Conservation (phyloP, 345 rosid species). For the Clarkia xantiana region DNA sequence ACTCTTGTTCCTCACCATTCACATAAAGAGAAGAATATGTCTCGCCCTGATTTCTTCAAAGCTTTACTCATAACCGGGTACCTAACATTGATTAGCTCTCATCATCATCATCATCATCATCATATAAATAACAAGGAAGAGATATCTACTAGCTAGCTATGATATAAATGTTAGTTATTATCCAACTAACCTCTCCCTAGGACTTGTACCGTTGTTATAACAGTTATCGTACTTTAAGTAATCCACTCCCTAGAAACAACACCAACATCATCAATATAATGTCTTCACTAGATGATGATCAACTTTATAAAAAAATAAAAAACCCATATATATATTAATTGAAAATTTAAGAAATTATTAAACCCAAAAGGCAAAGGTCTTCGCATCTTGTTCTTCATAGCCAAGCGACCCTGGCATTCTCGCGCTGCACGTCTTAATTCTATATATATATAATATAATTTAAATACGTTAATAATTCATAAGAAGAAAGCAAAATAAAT, state of each 20-base stretch:
- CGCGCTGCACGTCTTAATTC: constrained; percentile 26
- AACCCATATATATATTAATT: too few relatives aligned
- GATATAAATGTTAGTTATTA: not conserved
- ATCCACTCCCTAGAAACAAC: constrained; percentile 19
- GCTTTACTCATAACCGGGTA: constrained; percentile 16
- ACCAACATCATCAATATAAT: not conserved
- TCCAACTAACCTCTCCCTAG: constrained; percentile 13
- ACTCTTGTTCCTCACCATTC: too few relatives aligned
- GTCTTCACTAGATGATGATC: too few relatives aligned
- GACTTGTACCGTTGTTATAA: constrained; percentile 14
- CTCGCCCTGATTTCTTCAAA: too few relatives aligned
- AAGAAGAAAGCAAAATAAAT: not conserved
- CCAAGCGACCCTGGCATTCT: constrained; percentile 44
- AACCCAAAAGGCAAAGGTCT: constrained; percentile 42
- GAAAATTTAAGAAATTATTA: not conserved
- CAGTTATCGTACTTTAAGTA: constrained; percentile 32
- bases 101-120: too few relatives aligned
- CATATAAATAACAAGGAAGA: too few relatives aligned
- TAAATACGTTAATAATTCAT: not conserved
- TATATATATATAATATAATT: constrained; percentile 2
- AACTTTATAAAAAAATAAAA: too few relatives aligned
- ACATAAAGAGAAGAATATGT: too few relatives aligned
- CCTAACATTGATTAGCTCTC: too few relatives aligned
- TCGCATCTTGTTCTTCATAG: constrained; percentile 38
- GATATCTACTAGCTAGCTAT: too few relatives aligned